Conservation (phyloP, 2,329 filamentous ascomycete genomes). For the Fusarium anthophilum region DNA sequence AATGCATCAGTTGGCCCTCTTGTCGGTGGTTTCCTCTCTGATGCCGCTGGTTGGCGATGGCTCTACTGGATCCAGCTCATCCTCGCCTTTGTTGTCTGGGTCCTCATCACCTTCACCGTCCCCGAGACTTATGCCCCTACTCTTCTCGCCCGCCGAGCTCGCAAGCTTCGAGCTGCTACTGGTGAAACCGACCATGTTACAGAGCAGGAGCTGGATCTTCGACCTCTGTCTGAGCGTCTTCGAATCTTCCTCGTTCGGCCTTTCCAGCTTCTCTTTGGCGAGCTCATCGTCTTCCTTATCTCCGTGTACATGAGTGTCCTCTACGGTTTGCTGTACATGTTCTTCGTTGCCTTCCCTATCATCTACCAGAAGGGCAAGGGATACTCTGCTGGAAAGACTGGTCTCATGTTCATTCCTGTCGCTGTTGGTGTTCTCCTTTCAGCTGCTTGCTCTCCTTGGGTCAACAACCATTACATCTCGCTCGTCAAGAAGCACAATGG, state of each 20-base stretch:
- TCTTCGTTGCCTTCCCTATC: slow-evolving; percentile 75
- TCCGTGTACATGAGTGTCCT: slow-evolving; percentile 87
- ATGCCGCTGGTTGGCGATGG: slow-evolving; percentile 80
- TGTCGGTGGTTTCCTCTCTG: slow-evolving; percentile 78
- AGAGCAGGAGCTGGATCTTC: slow-evolving; percentile 80
- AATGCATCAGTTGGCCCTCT: slow-evolving; percentile 68
- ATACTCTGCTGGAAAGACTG: slow-evolving; percentile 76
- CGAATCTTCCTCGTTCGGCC: slow-evolving; percentile 81
- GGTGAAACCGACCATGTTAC: slow-evolving; percentile 76
- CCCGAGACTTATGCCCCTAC: slow-evolving; percentile 89
- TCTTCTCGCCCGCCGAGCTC: slow-evolving; percentile 75
- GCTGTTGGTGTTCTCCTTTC: slow-evolving; percentile 78
- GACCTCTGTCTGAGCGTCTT: slow-evolving; percentile 74
- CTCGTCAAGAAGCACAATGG: slow-evolving; percentile 71
- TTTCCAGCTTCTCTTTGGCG: slow-evolving; percentile 84
- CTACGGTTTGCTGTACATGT: slow-evolving; percentile 80
- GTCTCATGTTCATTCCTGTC: slow-evolving; percentile 87
- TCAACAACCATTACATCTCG: slow-evolving; percentile 84
- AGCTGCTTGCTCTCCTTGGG: slow-evolving; percentile 72
- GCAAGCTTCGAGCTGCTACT: slow-evolving; percentile 75
- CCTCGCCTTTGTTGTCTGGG: slow-evolving; percentile 73
- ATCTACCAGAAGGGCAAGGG: slow-evolving; percentile 84
- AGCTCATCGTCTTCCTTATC: slow-evolving; percentile 87
- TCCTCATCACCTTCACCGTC: slow-evolving; percentile 86
- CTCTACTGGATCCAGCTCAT: slow-evolving; percentile 90